Evolutionary conservation across 1,284 basidiomycete species (phyloP).

Genomic region (Trametes pubescens): DNA sequence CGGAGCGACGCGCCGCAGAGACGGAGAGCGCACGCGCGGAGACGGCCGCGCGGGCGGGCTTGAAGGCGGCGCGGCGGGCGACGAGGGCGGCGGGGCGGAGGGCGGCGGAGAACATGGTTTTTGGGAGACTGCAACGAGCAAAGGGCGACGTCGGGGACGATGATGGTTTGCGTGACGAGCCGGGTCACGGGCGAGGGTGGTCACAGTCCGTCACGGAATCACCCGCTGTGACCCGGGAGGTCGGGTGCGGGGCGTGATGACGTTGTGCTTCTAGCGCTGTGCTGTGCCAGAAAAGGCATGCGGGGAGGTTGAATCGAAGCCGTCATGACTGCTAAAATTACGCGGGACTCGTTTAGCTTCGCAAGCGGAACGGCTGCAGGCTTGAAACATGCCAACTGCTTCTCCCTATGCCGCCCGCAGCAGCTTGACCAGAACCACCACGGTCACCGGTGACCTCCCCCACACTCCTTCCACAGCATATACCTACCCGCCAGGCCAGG

Average conservation of each 20-base stretch:
- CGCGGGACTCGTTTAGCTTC: constrained; percentile 9
- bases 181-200: constrained; percentile 18
- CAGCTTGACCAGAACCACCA: constrained; percentile 27
- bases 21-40: constrained; percentile 64
- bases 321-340: constrained; percentile 16
- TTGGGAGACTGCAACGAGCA: constrained; percentile 29
- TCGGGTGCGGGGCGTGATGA: constrained; percentile 14
- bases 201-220: constrained; percentile 18
- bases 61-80: constrained; percentile 42
- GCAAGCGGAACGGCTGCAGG: constrained; percentile 2
- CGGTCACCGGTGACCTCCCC: constrained; percentile 33
- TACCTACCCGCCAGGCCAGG: constrained; percentile 13
- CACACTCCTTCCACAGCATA: constrained; percentile 26
- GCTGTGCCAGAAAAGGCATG: constrained; percentile 26
- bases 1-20: constrained; percentile 57
- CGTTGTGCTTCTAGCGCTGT: constrained; percentile 19
- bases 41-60: constrained; percentile 36
- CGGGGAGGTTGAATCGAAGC: constrained; percentile 33
- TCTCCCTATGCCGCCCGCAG: constrained; percentile 4
- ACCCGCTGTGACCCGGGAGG: constrained; percentile 24
- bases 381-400: constrained; percentile 12
- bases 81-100: constrained; percentile 51
- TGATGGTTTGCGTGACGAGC: constrained; percentile 27
- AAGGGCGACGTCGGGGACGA: constrained; percentile 26
- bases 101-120: constrained; percentile 53